Evolutionary conservation across 2,329 filamentous ascomycete genomes (phyloP).

Genomic region (Aspergillus costaricaensis): DNA sequence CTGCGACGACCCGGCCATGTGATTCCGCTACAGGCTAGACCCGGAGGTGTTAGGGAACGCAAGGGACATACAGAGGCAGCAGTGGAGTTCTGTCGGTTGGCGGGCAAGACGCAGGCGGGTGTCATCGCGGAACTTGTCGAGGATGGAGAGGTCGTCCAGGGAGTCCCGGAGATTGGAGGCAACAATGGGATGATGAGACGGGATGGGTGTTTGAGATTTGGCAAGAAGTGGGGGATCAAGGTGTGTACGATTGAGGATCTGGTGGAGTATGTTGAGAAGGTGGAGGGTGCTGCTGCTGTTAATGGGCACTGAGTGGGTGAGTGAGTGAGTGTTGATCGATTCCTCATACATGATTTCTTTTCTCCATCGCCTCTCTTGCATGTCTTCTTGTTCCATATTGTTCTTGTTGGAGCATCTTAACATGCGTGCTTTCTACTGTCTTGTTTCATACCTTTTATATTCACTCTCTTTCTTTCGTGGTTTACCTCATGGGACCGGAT

Average conservation of each 20-base stretch:
- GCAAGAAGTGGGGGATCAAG: constrained; percentile 81
- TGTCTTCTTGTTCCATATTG: neutral
- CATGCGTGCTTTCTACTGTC: neutral
- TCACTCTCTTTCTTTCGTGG: neutral
- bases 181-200: constrained; percentile 86
- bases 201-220: constrained; percentile 86
- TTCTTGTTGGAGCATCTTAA: constrained; percentile 5
- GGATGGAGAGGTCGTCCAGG: constrained; percentile 72
- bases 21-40: constrained; percentile 75
- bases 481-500: too few relatives aligned
- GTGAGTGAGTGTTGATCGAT: neutral
- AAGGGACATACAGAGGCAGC: constrained; percentile 91
- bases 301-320: constrained; percentile 32
- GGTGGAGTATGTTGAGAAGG: constrained; percentile 75
- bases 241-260: constrained; percentile 95
- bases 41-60: constrained; percentile 78
- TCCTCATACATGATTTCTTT: constrained; percentile 7
- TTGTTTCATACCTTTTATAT: neutral
- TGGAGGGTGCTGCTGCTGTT: constrained; percentile 54
- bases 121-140: constrained; percentile 93
- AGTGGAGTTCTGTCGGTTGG: constrained; percentile 82
- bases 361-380: constrained; percentile 1
- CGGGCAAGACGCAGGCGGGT: constrained; percentile 72
- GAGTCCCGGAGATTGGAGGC: constrained; percentile 64
- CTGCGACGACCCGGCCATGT: constrained; percentile 89